A percentile compares a stretch with the other conserved stretches of the same genome.
These are phyloP conservation scores for Stephania japonica DNA, from an alignment of 164 flowering plant genomes.

Conservation along the genomic window DNA sequence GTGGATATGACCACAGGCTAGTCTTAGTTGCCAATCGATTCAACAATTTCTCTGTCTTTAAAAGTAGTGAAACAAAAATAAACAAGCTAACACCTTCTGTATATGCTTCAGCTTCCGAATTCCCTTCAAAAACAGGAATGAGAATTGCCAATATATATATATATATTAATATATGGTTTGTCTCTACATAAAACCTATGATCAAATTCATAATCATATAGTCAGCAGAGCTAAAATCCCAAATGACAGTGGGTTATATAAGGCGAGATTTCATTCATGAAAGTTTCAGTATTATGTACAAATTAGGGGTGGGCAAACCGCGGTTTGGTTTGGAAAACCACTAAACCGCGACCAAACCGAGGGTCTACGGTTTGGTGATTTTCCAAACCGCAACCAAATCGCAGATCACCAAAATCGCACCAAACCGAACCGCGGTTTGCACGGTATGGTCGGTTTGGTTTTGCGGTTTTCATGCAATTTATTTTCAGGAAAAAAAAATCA, in stretches of 20 bases:
- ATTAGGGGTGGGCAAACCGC: too few relatives aligned
- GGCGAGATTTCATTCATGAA: background rate
- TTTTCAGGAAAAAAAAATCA: too few relatives aligned
- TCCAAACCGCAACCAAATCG: too few relatives aligned
- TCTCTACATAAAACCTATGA: background rate
- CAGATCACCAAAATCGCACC: too few relatives aligned
- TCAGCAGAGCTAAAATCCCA: background rate
- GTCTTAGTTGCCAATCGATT: constrained; percentile 31
- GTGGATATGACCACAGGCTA: constrained; percentile 77
- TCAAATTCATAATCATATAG: background rate
- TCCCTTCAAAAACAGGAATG: background rate
- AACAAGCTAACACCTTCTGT: background rate
- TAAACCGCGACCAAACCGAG: too few relatives aligned
- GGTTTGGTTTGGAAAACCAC: too few relatives aligned
- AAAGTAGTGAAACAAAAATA: background rate
- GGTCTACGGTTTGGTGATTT: too few relatives aligned
- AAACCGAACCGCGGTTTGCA: too few relatives aligned
- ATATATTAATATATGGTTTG: too few relatives aligned
- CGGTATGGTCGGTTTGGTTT: too few relatives aligned
- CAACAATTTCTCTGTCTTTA: background rate
- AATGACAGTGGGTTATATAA: background rate
- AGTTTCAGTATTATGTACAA: constrained; percentile 3
- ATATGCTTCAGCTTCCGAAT: background rate
- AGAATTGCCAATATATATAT: too few relatives aligned
- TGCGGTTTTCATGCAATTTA: too few relatives aligned